Base-by-base conservation (phyloP, 23 red algal species). In the Gracilaria vermiculophylla region DNA sequence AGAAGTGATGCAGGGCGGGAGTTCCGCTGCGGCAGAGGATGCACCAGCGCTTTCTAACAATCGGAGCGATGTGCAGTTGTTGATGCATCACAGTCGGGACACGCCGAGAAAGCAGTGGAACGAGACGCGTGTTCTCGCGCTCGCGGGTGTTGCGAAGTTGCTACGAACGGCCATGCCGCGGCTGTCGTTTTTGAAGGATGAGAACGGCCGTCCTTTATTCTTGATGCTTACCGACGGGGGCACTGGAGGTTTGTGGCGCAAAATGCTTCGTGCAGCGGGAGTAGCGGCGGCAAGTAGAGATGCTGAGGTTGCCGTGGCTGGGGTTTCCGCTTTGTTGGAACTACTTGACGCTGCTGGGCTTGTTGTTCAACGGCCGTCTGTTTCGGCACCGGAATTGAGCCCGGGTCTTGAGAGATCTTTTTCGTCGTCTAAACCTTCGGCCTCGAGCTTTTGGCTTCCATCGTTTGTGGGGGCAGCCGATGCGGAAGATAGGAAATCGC, bases 91-190 rank as follows among this genome's bases (percentile, higher is more conserved):
- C 76, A 87, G 81, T 69, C 91, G 91, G 7, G 91, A 94, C 56
- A 94, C 91, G 13, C 91, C 91, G 13, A 36, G 74, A 28, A 94
- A 94, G 62, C 91, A 94, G 43, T 94, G 91, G 91, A 87, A 94
- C 69, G 91, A 94, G 74, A 94, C 91, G 20, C 65, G 91, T 36
- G 81, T 87, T 33, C 72, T 94, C 13, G 91, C 91, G 4, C 75
- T 94, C 8, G 81, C 53, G 1, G 91, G 91, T 2, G 82, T 94
- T 6, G 82, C 81, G 5, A 79, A 79, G 35, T 55, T 94, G 35
- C 54, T 94, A 50, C 81, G 91, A 23, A 76, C 53, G 35, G 77
- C 77, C 19, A 76, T 92, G 61, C 69, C 88, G 64, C 62, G 78
- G 32, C 50, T 92, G 5, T 41, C 76, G 12, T 50, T 62, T 7